Evolutionary conservation across 2,329 filamentous ascomycete genomes (phyloP), one percentile per base, ranked within the genome.

Genomic region (Scopulariopsis brevicaulis): DNA sequence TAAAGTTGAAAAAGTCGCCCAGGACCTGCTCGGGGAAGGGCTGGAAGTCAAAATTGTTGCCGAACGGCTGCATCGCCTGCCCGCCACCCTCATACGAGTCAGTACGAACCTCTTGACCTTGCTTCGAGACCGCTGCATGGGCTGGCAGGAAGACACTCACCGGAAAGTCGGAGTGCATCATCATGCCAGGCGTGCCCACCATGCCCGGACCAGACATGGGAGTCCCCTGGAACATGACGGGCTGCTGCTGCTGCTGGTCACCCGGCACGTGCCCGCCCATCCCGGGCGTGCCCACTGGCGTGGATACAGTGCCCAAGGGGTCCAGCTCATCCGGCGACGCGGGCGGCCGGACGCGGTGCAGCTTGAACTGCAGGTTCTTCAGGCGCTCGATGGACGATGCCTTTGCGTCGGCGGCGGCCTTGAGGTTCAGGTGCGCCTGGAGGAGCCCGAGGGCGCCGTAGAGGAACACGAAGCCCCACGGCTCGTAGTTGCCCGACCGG

Each of bases 381-480:
- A 84, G 84, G 20, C 80, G 71, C 68, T 84, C 80, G 1, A 81
- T 80, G 3, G 80, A 80, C 5, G 77, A 76, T 4, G 80, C 80
- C 67, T 83, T 84, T 59, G 82, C 81, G 8, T 73, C 73, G 62
- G 83, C 79, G 18, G 77, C 66, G 8, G 80, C 76, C 70, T 83
- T 84, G 59, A 76, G 76, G 32, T 78, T 80, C 15, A 84, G 70
- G 60, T 85, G 81, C 0, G 80, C 78, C 66, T 84, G 80, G 25
- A 84, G 71, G 11, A 85, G 71, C 3, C 81, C 82, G 28, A 79
- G 73, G 1, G 81, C 80, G 3, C 81, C 79, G 62, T 81, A 84
- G 77, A 84, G 82, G 65, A 83, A 83, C 58, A 78, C 81, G 66
- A 84, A 83, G 20, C 80, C 80, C 82, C 82, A 84, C 0, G 82